A percentile compares a stretch with the other conserved stretches of the same genome.
Evolutionary conservation across 805 yeast species (phyloP).

Genomic region (Metschnikowia matae): DNA sequence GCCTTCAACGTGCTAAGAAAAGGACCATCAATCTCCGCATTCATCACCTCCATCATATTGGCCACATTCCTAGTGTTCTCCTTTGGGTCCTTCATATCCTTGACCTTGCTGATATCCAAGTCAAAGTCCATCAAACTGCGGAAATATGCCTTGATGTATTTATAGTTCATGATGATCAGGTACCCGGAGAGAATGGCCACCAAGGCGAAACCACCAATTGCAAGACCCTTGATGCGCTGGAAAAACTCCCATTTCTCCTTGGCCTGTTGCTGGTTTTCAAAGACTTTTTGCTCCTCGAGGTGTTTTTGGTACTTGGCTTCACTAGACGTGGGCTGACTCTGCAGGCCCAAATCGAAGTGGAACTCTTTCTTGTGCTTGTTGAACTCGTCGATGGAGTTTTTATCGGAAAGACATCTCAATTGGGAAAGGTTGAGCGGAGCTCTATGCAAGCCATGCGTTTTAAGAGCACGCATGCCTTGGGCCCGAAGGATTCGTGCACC

Average conservation of each 20-base stretch:
- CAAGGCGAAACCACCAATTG: slow-evolving; percentile 39
- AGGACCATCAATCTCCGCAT: slow-evolving; percentile 20
- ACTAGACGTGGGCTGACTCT: slow-evolving; percentile 25
- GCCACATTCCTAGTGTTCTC: slow-evolving; percentile 26
- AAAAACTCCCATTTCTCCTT: slow-evolving; percentile 33
- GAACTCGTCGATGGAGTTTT: slow-evolving; percentile 32
- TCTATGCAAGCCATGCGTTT: background rate
- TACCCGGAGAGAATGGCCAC: slow-evolving; percentile 38
- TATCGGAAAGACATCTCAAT: slow-evolving; percentile 4
- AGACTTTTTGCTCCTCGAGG: slow-evolving; percentile 25
- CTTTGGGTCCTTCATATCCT: slow-evolving; percentile 28
- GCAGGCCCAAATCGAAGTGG: slow-evolving; percentile 15
- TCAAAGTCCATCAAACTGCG: slow-evolving; percentile 31
- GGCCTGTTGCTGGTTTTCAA: slow-evolving; percentile 24
- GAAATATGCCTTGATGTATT: slow-evolving; percentile 32
- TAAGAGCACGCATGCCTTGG: background rate
- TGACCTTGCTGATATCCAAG: slow-evolving; percentile 37
- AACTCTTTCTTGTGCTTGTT: slow-evolving; percentile 32
- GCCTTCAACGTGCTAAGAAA: slow-evolving; percentile 19
- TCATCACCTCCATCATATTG: slow-evolving; percentile 24
- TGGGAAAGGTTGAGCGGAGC: background rate
- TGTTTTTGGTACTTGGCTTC: slow-evolving; percentile 34
- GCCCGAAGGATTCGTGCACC: background rate
- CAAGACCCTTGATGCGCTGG: slow-evolving; percentile 43
- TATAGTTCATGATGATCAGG: slow-evolving; percentile 42